Evolutionary conservation across 2,329 filamentous ascomycete genomes (phyloP).

Genomic region (Teratosphaeria destructans): DNA sequence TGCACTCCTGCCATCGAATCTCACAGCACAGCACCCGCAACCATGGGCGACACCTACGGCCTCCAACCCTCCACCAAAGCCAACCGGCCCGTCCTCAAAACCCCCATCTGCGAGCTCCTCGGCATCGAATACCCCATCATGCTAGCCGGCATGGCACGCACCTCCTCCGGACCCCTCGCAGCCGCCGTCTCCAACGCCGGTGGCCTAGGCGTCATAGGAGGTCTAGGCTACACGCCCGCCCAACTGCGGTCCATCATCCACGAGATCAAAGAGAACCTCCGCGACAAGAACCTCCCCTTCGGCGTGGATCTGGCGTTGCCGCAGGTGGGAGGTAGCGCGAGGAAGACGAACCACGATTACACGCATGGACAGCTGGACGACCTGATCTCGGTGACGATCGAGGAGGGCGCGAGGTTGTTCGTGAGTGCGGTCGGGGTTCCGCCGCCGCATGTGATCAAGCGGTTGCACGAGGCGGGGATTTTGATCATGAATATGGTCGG

Average conservation of each 20-base stretch:
- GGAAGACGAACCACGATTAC: conserved; percentile 93
- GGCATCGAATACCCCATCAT: conserved; percentile 81
- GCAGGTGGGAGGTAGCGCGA: conserved; percentile 71
- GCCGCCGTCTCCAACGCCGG: conserved; percentile 84
- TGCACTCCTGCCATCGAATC: background rate
- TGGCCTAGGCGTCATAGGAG: conserved; percentile 57
- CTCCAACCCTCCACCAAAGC: conserved; percentile 8
- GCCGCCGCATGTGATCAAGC: conserved; percentile 59
- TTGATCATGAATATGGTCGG: conserved; percentile 97
- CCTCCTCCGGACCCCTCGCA: conserved; percentile 66
- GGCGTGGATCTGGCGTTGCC: conserved; percentile 87
- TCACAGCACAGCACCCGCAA: background rate
- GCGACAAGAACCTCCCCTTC: conserved; percentile 62
- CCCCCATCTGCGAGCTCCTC: conserved; percentile 67
- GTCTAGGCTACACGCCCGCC: conserved; percentile 57
- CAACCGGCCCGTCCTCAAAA: conserved; percentile 47
- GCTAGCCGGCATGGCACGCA: conserved; percentile 87
- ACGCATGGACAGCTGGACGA: conserved; percentile 81
- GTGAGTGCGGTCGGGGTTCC: conserved; percentile 84
- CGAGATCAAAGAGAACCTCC: conserved; percentile 70
- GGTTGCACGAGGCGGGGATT: conserved; percentile 69
- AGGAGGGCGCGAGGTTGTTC: conserved; percentile 74
- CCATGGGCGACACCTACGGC: background rate
- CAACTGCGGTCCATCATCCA: conserved; percentile 72
- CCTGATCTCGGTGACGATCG: conserved; percentile 75